phyloP scores from a whole-genome alignment of 1,284 basidiomycete genomes.

The Macrocystidia cucumis region DNA sequence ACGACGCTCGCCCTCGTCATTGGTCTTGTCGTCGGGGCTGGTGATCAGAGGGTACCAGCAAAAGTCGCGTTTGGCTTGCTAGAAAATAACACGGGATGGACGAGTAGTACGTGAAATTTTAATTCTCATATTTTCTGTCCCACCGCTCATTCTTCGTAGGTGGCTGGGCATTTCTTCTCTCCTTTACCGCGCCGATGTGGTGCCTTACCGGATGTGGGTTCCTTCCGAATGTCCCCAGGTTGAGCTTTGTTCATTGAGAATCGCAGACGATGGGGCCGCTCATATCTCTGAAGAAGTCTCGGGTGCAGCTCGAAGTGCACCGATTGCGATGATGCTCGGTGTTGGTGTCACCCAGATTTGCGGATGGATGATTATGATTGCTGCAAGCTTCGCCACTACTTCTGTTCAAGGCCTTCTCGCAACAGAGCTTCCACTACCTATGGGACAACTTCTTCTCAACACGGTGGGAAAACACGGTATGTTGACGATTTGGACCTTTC shows the following conservation, averaged over 20 bases:
- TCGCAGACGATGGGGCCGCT: conserved; percentile 66
- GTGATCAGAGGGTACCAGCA: conserved; percentile 51
- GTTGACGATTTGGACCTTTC: conserved; percentile 50
- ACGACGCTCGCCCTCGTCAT: conserved; percentile 55
- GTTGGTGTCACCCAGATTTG: conserved; percentile 52
- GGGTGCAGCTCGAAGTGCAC: conserved; percentile 60
- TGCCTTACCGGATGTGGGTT: conserved; percentile 63
- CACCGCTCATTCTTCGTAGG: conserved; percentile 24
- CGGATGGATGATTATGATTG: conserved; percentile 53
- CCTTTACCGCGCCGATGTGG: conserved; percentile 75
- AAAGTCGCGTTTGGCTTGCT: conserved; percentile 60
- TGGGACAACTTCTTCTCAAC: conserved; percentile 57
- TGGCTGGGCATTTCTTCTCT: conserved; percentile 66
- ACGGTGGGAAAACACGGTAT: conserved; percentile 52
- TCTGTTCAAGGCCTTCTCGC: conserved; percentile 39
- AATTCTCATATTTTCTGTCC: no score
- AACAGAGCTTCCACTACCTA: conserved; percentile 43
- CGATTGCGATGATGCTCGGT: conserved; percentile 68
- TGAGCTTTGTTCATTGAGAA: neutral
- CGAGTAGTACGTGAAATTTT: conserved; percentile 34
- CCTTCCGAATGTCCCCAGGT: conserved; percentile 3
- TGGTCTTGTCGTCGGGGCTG: conserved; percentile 47
- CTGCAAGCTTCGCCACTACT: conserved; percentile 48
- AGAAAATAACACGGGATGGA: conserved; percentile 69
- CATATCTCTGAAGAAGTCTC: conserved; percentile 71